Evolutionary conservation across 1,284 basidiomycete genomes (phyloP).

Genomic region (Sutorius eximius): DNA sequence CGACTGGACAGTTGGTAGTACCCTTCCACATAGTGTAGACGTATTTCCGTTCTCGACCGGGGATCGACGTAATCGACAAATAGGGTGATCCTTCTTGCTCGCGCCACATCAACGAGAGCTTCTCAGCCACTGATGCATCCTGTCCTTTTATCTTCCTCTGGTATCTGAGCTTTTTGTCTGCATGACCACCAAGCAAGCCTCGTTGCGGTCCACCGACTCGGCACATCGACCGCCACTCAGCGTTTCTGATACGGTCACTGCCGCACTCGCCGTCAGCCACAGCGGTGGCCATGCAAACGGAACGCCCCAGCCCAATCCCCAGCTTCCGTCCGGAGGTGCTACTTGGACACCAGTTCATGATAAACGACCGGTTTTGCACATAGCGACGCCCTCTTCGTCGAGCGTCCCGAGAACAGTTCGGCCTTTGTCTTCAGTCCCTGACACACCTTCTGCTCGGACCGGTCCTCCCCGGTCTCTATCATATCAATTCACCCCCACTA

Average conservation of each 20-base stretch:
- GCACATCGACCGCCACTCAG: neutral
- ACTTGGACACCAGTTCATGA: slow-evolving; percentile 4
- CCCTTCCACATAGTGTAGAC: no score
- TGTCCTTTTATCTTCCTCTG: neutral
- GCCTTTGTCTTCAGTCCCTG: slow-evolving; percentile 28
- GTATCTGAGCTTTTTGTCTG: neutral
- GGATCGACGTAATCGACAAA: neutral
- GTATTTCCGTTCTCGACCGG: no score
- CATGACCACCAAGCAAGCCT: slow-evolving; percentile 15
- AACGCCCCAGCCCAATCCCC: neutral
- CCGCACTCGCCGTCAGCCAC: slow-evolving; percentile 2
- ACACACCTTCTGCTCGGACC: slow-evolving; percentile 64
- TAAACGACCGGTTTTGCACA: slow-evolving; percentile 11
- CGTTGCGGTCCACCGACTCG: slow-evolving; percentile 1
- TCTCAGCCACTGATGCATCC: neutral
- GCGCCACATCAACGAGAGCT: neutral
- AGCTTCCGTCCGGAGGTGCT: neutral
- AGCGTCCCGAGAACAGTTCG: slow-evolving; percentile 5
- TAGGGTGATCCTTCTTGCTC: neutral
- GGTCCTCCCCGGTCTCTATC: slow-evolving; percentile 75
- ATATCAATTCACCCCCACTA: slow-evolving; percentile 55
- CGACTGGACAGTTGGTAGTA: no score
- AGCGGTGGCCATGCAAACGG: neutral
- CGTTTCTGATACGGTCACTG: slow-evolving; percentile 11
- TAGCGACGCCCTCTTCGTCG: slow-evolving; percentile 11